Percentiles rank a stretch among this genome's conserved stretches.
Conservation (phyloP, 331 rosid genomes). For the Malus hybrid region DNA sequence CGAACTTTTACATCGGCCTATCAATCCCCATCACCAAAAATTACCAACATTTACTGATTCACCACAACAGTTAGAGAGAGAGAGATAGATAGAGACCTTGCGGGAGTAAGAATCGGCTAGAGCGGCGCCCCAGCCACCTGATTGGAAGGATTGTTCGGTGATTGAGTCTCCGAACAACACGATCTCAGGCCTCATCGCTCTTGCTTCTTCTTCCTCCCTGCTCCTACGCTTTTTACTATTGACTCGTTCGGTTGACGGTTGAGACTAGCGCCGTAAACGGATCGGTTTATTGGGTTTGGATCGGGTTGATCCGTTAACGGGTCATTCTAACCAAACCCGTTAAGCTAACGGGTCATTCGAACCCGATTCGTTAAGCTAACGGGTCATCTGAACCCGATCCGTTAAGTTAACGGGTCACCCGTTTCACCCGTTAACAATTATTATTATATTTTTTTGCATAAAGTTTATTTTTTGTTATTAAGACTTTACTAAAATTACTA, state of each 20-base stretch:
- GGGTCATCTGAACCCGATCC: too few species aligned
- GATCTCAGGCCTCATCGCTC: conserved; percentile 50
- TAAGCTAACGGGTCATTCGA: too few species aligned
- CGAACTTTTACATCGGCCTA: conserved; percentile 73
- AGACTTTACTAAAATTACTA: too few species aligned
- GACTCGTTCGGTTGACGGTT: not conserved
- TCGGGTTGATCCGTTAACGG: too few species aligned
- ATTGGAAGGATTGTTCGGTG: conserved; percentile 51
- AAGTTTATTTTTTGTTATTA: too few species aligned
- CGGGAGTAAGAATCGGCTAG: conserved; percentile 76
- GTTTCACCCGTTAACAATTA: too few species aligned
- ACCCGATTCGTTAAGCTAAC: too few species aligned
- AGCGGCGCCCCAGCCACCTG: conserved; percentile 78
- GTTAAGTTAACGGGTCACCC: too few species aligned
- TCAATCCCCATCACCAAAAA: not conserved
- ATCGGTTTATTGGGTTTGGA: too few species aligned
- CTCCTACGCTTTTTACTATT: not conserved
- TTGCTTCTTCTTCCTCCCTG: not conserved
- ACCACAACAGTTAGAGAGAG: not conserved
- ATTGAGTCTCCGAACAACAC: conserved; percentile 82
- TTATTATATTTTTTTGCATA: too few species aligned
- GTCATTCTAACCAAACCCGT: too few species aligned
- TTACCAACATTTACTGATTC: not conserved
- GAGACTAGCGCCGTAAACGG: too few species aligned
- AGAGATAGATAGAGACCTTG: conserved; percentile 28